Evolutionary conservation across 2,329 filamentous ascomycete species (phyloP), one percentile per base, ranked within the genome.

Genomic region (Elsinoe necatrix): DNA sequence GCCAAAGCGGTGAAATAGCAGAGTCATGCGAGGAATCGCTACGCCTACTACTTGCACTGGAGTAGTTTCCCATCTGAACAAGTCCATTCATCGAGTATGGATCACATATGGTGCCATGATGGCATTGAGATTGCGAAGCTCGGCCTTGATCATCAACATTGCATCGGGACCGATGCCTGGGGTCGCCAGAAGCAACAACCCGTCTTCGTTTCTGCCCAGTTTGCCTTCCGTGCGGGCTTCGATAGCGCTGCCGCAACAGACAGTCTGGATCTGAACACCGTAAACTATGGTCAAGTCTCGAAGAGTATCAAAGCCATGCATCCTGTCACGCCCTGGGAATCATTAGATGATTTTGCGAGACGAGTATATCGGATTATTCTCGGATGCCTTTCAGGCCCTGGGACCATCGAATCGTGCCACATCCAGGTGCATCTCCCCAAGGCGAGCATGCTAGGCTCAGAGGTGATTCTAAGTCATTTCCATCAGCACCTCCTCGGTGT

Each of bases 231-330:
- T 12, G 68, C 77, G 0, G 59, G 58, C 9, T 89, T 89, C 65
- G 72, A 72, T 48, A 74, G 77, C 0, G 80, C 84, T 1, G 81
- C 83, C 0, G 64, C 74, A 1, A 69, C 69, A 3, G 87, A 91
- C 70, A 72, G 72, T 7, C 77, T 91, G 31, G 78, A 81, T 45
- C 69, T 71, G n/a, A 86, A 86, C 66, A 90, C 87, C 1, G 81
- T 89, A 21, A 85, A 91, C 71, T 91, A 91, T 65, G 86, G 87
- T 1, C 76, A 73, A 8, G 75, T 90, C 12, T 84, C 82, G 72
- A 89, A 89, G 71, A 75, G 76, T 0, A 75, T 90, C 12, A 62
- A 67, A 12, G 55, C 57, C 7, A 14, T 58, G 4, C 45, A 45
- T 20, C 52, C 57, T 1, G 25, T 35, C 3, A 21, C 45, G 14